Evolutionary conservation across 352 stramenopile genomes (phyloP).

Genomic region (Phytophthora brassicae): DNA sequence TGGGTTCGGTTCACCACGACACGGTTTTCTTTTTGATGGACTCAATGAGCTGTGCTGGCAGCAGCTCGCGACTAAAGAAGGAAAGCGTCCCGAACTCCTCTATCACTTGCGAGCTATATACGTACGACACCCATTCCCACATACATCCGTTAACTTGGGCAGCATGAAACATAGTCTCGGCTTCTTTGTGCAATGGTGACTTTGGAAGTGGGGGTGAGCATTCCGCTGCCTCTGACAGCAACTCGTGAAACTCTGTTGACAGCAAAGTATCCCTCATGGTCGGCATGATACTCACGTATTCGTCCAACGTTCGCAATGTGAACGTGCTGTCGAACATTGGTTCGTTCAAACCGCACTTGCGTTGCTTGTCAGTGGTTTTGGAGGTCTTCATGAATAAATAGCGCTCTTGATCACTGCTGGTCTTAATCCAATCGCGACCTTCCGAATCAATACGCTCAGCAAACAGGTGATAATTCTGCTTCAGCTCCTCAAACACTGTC

Average conservation of each 20-base stretch:
- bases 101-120: slow-evolving; percentile 43
- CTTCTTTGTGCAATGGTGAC: slow-evolving; percentile 7
- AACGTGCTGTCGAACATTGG: slow-evolving; percentile 31
- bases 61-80: slow-evolving; percentile 49
- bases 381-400: slow-evolving; percentile 37
- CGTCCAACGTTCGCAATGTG: slow-evolving; percentile 28
- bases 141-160: slow-evolving; percentile 21
- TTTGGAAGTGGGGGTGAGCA: slow-evolving; percentile 5
- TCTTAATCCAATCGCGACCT: slow-evolving; percentile 24
- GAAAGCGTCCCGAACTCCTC: slow-evolving; percentile 47
- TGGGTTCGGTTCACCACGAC: slow-evolving; percentile 38
- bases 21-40: slow-evolving; percentile 49
- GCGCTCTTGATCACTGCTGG: slow-evolving; percentile 1
- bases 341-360: slow-evolving; percentile 16
- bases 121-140: slow-evolving; percentile 42
- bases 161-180: slow-evolving; percentile 5
- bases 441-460: slow-evolving; percentile 24
- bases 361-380: slow-evolving; percentile 23
- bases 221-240: slow-evolving; percentile 22
- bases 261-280: slow-evolving; percentile 4
- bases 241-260: slow-evolving; percentile 18
- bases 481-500: slow-evolving; percentile 22
- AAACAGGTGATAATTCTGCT: slow-evolving; percentile 34
- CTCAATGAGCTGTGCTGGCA: slow-evolving; percentile 48
- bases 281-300: slow-evolving; percentile 29